Evolutionary conservation across 495 filamentous ascomycete genomes (phyloP).

Genomic region (Annulohypoxylon bovei): DNA sequence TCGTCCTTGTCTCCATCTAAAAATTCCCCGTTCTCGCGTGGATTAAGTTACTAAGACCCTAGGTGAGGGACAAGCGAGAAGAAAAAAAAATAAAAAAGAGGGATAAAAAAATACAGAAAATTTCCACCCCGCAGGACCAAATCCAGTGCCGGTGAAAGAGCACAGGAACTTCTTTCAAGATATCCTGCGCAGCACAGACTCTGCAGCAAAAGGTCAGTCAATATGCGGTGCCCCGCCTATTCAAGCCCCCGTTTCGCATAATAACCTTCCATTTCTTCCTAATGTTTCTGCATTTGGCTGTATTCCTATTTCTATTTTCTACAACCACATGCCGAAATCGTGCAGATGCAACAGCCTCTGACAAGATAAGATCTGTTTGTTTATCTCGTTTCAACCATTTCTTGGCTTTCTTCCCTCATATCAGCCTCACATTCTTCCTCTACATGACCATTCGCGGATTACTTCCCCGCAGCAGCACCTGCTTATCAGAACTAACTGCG

Average conservation of each 20-base stretch:
- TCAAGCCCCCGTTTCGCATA: slow-evolving; percentile 43
- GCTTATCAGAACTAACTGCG: slow-evolving; percentile 48
- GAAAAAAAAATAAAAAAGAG: slow-evolving; percentile 23
- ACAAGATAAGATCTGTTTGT: slow-evolving; percentile 42
- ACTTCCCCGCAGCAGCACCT: slow-evolving; percentile 45
- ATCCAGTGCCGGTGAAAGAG: slow-evolving; percentile 9
- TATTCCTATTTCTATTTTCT: slow-evolving; percentile 41
- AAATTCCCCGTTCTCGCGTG: slow-evolving; percentile 39
- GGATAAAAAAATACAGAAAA: slow-evolving; percentile 6
- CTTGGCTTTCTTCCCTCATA: slow-evolving; percentile 30
- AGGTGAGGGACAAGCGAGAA: slow-evolving; percentile 26
- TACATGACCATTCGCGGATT: slow-evolving; percentile 39
- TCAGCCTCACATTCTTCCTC: slow-evolving; percentile 39
- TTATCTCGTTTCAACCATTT: slow-evolving; percentile 32
- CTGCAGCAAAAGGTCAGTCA: slow-evolving; percentile 39
- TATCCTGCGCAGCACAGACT: slow-evolving; percentile 36
- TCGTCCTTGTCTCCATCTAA: slow-evolving; percentile 37
- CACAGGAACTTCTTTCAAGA: slow-evolving; percentile 13
- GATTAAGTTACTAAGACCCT: slow-evolving; percentile 35
- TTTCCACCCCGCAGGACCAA: slow-evolving; percentile 33
- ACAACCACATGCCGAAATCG: slow-evolving; percentile 40
- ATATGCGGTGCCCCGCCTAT: slow-evolving; percentile 48
- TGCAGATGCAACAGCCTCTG: slow-evolving; percentile 44
- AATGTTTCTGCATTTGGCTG: slow-evolving; percentile 37
- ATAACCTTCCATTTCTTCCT: slow-evolving; percentile 33